A percentile compares a stretch with the other conserved stretches of the same genome.
Evolutionary conservation across 352 stramenopile species (phyloP).

Genomic region (Globisporangium polare): DNA sequence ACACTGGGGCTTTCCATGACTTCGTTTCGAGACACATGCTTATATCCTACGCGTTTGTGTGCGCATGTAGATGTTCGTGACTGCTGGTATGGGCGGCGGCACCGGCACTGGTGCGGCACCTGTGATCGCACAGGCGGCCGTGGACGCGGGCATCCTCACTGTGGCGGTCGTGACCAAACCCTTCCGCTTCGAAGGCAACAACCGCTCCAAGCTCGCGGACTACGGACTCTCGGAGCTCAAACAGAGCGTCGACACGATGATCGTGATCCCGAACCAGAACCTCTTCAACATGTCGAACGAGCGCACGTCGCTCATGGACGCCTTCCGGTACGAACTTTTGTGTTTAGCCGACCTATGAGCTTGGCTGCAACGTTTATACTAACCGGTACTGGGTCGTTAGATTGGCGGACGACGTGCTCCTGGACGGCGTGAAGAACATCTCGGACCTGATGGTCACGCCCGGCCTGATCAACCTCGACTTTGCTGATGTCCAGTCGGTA

Average conservation of each 20-base stretch:
- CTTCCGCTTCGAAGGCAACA: slow-evolving; percentile 82
- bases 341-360: too few relatives aligned
- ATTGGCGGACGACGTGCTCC: slow-evolving; percentile 80
- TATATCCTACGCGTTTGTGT: not conserved
- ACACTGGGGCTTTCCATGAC: too few relatives aligned
- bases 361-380: too few relatives aligned
- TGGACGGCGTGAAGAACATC: slow-evolving; percentile 87
- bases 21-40: too few relatives aligned
- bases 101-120: slow-evolving; percentile 80
- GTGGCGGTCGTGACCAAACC: slow-evolving; percentile 88
- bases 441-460: slow-evolving; percentile 89
- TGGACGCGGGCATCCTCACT: slow-evolving; percentile 81
- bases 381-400: slow-evolving; percentile 19
- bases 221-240: slow-evolving; percentile 74
- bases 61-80: slow-evolving; percentile 77
- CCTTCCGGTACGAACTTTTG: slow-evolving; percentile 51
- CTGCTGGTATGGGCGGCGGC: slow-evolving; percentile 79
- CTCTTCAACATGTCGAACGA: slow-evolving; percentile 88
- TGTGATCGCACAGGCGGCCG: slow-evolving; percentile 77
- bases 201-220: slow-evolving; percentile 75
- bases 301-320: slow-evolving; percentile 84
- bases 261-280: slow-evolving; percentile 88
- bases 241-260: slow-evolving; percentile 86
- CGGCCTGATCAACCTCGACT: slow-evolving; percentile 85
- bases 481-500: slow-evolving; percentile 84